Evolutionary conservation across 2,329 filamentous ascomycete species (phyloP).

Genomic region (Penicillium freii): DNA sequence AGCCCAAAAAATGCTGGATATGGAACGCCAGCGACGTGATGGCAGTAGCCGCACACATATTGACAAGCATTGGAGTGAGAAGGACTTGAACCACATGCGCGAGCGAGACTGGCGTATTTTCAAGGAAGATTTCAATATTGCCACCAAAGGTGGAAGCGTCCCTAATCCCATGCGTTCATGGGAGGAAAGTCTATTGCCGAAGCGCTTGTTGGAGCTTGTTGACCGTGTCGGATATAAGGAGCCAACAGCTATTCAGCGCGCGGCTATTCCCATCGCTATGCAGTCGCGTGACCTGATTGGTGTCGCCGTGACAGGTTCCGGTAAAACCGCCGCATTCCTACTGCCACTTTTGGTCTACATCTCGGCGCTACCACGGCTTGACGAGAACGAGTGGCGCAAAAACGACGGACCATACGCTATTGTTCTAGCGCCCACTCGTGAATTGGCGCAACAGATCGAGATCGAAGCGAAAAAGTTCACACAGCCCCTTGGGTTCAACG

Average conservation of each 20-base stretch:
- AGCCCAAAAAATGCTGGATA: constrained; percentile 77
- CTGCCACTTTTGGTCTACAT: constrained; percentile 94
- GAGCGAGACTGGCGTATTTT: constrained; percentile 99
- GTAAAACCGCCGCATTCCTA: constrained; percentile 95
- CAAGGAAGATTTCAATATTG: constrained; percentile 98
- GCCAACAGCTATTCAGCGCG: constrained; percentile 86
- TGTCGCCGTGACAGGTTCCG: constrained; percentile 95
- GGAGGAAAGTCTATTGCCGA: constrained; percentile 79
- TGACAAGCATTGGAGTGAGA: constrained; percentile 95
- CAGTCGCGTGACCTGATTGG: constrained; percentile 95
- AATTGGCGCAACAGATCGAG: constrained; percentile 96
- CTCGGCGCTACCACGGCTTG: constrained; percentile 78
- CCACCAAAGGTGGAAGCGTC: constrained; percentile 85
- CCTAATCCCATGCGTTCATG: constrained; percentile 96
- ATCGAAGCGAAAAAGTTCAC: constrained; percentile 92
- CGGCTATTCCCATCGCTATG: constrained; percentile 90
- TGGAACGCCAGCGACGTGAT: constrained; percentile 75
- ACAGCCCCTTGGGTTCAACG: constrained; percentile 82
- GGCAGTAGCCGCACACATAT: constrained; percentile 69
- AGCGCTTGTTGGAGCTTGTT: constrained; percentile 75
- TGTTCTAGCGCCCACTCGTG: constrained; percentile 92
- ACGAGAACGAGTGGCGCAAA: constrained; percentile 77
- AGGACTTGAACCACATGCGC: constrained; percentile 87
- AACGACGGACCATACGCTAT: constrained; percentile 97
- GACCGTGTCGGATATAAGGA: constrained; percentile 85